Percentiles rank a stretch among this genome's conserved stretches.
Evolutionary conservation across 83 land plant species (phyloP).

Genomic region (Larix sibirica): DNA sequence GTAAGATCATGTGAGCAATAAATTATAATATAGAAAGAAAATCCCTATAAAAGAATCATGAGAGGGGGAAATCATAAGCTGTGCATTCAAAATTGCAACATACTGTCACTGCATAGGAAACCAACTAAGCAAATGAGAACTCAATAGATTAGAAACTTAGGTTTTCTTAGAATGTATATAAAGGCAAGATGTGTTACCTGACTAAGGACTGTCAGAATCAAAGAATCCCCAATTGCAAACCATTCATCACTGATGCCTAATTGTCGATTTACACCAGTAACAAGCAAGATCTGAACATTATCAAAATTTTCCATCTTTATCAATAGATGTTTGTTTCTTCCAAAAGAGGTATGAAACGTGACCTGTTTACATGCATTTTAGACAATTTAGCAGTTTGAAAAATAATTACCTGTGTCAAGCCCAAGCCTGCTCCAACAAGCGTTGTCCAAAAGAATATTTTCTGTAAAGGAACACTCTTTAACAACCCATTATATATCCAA

Average conservation of each 20-base stretch:
- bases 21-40: too few relatives aligned
- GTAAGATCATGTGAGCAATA: too few relatives aligned
- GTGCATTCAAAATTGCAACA: background rate
- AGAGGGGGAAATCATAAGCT: background rate
- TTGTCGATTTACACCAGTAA: conserved; percentile 77
- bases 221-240: conserved; percentile 96
- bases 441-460: conserved; percentile 89
- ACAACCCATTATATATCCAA: conserved; percentile 82
- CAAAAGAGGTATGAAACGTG: conserved; percentile 4
- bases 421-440: conserved; percentile 73
- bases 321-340: conserved; percentile 12
- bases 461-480: conserved; percentile 75
- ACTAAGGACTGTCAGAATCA: conserved; percentile 89
- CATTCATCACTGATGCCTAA: conserved; percentile 94
- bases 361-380: background rate
- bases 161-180: background rate
- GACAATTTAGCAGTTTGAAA: background rate
- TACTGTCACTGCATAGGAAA: background rate
- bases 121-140: background rate
- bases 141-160: background rate
- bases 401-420: conserved; percentile 71
- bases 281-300: conserved; percentile 75
- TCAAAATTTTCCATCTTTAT: background rate
- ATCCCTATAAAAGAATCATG: background rate
- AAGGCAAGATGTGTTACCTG: conserved; percentile 58